Percentiles rank a stretch among this genome's conserved stretches.
phyloP scores from a whole-genome alignment of 2,329 filamentous ascomycete species.

The Pseudocercospora pini-densiflorae region DNA sequence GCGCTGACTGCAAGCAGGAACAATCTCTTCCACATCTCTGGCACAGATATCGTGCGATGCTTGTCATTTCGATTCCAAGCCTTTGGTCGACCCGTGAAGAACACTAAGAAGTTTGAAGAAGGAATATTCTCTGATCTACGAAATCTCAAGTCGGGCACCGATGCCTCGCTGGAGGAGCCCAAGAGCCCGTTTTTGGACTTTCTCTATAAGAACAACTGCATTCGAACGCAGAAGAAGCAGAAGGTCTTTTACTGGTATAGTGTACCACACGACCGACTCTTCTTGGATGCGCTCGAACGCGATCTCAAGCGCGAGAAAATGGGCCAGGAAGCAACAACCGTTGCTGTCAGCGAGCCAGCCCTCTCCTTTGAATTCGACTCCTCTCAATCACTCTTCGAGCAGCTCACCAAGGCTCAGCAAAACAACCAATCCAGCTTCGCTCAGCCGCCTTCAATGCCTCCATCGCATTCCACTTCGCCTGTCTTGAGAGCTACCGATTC shows the following conservation, averaged over 20 bases:
- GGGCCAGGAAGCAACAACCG: conserved; percentile 95
- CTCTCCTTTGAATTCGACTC: conserved; percentile 99
- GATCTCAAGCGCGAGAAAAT: conserved; percentile 99
- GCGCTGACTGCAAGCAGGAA: conserved; percentile 62
- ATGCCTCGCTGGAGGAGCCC: conserved; percentile 96
- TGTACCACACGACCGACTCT: conserved; percentile 95
- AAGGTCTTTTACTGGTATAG: conserved; percentile 99
- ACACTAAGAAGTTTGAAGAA: conserved; percentile 99
- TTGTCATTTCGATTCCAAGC: conserved; percentile 98
- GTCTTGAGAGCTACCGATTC: conserved; percentile 89
- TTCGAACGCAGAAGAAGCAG: conserved; percentile 99
- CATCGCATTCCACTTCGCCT: conserved; percentile 83
- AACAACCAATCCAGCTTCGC: conserved; percentile 93
- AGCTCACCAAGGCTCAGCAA: conserved; percentile 98
- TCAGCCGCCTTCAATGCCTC: conserved; percentile 48
- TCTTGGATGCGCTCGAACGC: conserved; percentile 94
- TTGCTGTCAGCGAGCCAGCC: conserved; percentile 95
- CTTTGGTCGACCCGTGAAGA: conserved; percentile 97
- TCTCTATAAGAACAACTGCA: conserved; percentile 99
- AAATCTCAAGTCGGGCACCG: conserved; percentile 97
- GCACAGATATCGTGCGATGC: conserved; percentile 97
- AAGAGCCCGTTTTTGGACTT: conserved; percentile 99
- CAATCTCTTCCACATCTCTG: conserved; percentile 99
- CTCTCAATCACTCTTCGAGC: conserved; percentile 97
- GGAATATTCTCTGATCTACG: conserved; percentile 98